These are phyloP conservation scores for Beta vulgaris DNA, from an alignment of 148 eudicot genomes.

Conservation along the genomic window DNA sequence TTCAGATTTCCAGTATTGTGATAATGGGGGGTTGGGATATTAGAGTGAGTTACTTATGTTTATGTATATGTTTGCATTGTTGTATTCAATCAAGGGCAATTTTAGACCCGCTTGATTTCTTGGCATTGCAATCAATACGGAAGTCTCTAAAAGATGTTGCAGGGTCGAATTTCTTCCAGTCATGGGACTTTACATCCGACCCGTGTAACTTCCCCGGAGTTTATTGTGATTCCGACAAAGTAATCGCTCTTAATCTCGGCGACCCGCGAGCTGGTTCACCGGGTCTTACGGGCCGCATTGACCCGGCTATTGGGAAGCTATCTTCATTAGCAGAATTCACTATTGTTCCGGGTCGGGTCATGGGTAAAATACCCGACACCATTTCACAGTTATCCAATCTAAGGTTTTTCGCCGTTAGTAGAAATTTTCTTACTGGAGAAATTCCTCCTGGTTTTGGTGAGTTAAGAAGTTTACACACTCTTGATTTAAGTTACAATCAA, in stretches of 20 bases:
- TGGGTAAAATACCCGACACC: constrained; percentile 51
- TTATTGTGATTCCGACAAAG: constrained; percentile 52
- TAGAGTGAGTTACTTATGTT: too few species aligned
- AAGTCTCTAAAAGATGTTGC: constrained; percentile 54
- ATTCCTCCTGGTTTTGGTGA: constrained; percentile 56
- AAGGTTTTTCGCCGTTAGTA: constrained; percentile 59
- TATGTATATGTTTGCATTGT: constrained; percentile 16
- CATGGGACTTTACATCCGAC: constrained; percentile 91
- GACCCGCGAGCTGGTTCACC: constrained; percentile 76
- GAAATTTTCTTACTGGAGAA: constrained; percentile 59
- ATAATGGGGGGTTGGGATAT: not conserved
- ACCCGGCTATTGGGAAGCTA: constrained; percentile 70
- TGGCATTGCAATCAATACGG: constrained; percentile 66
- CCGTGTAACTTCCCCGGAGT: constrained; percentile 85
- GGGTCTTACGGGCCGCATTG: constrained; percentile 64
- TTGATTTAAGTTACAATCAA: constrained; percentile 79
- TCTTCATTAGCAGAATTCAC: constrained; percentile 62
- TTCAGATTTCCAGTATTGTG: not conserved
- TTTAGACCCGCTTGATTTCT: constrained; percentile 68
- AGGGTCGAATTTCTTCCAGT: constrained; percentile 57
- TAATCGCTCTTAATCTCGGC: constrained; percentile 75
- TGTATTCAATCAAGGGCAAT: constrained; percentile 27
- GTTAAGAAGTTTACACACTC: constrained; percentile 43
- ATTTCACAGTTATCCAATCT: constrained; percentile 48
- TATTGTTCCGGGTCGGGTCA: constrained; percentile 67